Evolutionary conservation across 1,284 basidiomycete species (phyloP).

Genomic region (Anthracocystis panici-leucophaei): DNA sequence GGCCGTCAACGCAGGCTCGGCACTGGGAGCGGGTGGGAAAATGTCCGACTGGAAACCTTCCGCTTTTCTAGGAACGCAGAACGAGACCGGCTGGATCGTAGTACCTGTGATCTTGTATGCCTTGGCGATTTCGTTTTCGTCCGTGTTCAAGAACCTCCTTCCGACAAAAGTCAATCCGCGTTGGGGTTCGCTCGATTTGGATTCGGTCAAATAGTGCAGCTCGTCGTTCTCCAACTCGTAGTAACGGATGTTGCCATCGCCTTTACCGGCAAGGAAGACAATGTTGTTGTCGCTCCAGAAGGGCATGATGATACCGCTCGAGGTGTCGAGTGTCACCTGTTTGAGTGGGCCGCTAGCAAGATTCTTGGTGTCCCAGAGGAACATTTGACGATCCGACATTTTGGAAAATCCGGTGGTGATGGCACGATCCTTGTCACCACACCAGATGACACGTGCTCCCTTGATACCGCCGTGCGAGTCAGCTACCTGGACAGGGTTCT

Average conservation of each 20-base stretch:
- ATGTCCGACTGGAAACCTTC: constrained; percentile 93
- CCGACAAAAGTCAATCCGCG: constrained; percentile 97
- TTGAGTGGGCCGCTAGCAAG: constrained; percentile 51
- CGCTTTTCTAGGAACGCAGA: constrained; percentile 91
- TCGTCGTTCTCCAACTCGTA: constrained; percentile 93
- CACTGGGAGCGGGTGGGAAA: constrained; percentile 87
- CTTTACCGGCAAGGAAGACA: constrained; percentile 83
- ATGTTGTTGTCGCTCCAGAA: constrained; percentile 87
- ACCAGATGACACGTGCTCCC: constrained; percentile 88
- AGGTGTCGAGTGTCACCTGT: constrained; percentile 60
- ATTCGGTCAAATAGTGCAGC: constrained; percentile 77
- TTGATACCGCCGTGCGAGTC: constrained; percentile 96
- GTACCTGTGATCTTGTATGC: constrained; percentile 88
- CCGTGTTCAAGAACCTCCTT: constrained; percentile 84
- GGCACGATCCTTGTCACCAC: constrained; percentile 87
- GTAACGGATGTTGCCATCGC: constrained; percentile 71
- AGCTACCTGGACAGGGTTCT: constrained; percentile 81
- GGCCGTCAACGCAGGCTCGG: constrained; percentile 82
- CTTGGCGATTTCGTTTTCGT: constrained; percentile 93
- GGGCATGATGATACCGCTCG: constrained; percentile 91
- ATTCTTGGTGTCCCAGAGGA: constrained; percentile 72
- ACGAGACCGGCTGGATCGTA: constrained; percentile 87
- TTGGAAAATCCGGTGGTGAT: constrained; percentile 93
- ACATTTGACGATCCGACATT: constrained; percentile 91
- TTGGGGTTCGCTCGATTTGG: constrained; percentile 91